A percentile compares a stretch with the other conserved stretches of the same genome.
phyloP scores from a whole-genome alignment of 2,329 filamentous ascomycete species.

The Fonsecaea pedrosoi region DNA sequence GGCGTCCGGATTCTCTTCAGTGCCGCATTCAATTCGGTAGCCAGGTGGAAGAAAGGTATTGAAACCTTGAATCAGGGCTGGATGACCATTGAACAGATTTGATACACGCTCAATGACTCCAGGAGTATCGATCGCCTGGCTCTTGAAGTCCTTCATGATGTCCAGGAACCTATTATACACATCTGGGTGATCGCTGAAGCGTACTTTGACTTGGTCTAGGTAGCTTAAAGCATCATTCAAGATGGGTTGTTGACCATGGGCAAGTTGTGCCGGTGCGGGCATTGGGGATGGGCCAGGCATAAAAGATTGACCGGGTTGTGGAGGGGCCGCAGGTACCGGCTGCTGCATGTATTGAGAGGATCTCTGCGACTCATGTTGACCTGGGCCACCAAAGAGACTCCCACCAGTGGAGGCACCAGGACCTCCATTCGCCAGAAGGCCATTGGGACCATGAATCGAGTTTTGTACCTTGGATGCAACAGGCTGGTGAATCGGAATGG shows the following conservation, averaged over 20 bases:
- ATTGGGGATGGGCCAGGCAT: constrained; percentile 52
- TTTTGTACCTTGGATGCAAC: constrained; percentile 81
- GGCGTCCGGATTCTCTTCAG: constrained; percentile 90
- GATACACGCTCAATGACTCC: constrained; percentile 97
- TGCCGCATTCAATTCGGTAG: constrained; percentile 94
- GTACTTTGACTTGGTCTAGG: constrained; percentile 96
- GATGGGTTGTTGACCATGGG: constrained; percentile 84
- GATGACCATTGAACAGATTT: constrained; percentile 92
- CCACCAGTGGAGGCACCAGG: constrained; percentile 65
- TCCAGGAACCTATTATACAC: constrained; percentile 97
- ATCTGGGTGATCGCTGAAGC: constrained; percentile 94
- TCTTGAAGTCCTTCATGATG: constrained; percentile 99
- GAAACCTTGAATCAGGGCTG: constrained; percentile 94
- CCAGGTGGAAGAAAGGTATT: constrained; percentile 97
- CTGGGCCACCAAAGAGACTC: constrained; percentile 58
- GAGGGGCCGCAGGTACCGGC: constrained; percentile 52
- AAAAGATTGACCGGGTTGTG: constrained; percentile 58
- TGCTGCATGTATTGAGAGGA: constrained; percentile 68
- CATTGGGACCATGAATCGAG: constrained; percentile 90
- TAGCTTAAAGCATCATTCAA: constrained; percentile 88
- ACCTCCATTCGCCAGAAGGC: constrained; percentile 77
- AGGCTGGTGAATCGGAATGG: constrained; percentile 91
- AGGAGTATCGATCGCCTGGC: constrained; percentile 95
- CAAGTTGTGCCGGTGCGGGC: constrained; percentile 63
- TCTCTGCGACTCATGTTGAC: constrained; percentile 60